Evolutionary conservation across 768 basidiomycete species (phyloP), one percentile per base, ranked within the genome.

Genomic region (Sistotremastrum suecicum): DNA sequence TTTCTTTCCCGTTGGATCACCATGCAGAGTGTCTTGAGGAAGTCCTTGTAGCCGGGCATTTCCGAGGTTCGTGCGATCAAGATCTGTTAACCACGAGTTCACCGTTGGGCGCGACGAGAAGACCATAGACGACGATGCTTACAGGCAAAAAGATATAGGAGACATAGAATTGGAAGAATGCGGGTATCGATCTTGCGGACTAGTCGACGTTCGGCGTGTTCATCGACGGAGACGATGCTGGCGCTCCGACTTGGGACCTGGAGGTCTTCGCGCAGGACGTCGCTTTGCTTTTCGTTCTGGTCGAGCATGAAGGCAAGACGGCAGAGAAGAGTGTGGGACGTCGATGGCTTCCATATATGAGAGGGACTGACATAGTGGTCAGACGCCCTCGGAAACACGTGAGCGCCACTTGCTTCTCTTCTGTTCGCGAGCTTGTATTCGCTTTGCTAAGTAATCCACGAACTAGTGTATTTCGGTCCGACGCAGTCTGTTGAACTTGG

Each of bases 121-220:
- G 34, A 34, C 41, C 42, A 42, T 3, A 37, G 5, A 3, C 10
- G 37, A 40, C 12, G 37, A 38, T 38, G 71, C 79, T 59, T 47
- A 81, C 83, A 85, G 32, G 82, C 80, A 58, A 80, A 84, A 30
- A 85, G 66, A 52, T 85, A 85, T 37, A 85, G 68, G n/a, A 82
- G 53, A 54, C 80, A 84, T 2, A 76, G 66, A 39, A 84, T 75
- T 37, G 83, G 83, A 43, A 85, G 61, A 46, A 85, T 84, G 37
- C 80, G 67, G 45, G 53, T 43, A 53, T 85, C 83, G 42, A 85
- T 65, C 54, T 80, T 83, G 54, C 73, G 68, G 20, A 84, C 64
- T 2, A 86, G 68, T 29, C 53, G 59, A 48, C 56, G 65, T 56
- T 83, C 80, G 20, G 20, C 20, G 20, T 20, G 20, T 20, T 20